Conservation (phyloP, 306 rosid genomes). For the Echinosophora koreensis region DNA sequence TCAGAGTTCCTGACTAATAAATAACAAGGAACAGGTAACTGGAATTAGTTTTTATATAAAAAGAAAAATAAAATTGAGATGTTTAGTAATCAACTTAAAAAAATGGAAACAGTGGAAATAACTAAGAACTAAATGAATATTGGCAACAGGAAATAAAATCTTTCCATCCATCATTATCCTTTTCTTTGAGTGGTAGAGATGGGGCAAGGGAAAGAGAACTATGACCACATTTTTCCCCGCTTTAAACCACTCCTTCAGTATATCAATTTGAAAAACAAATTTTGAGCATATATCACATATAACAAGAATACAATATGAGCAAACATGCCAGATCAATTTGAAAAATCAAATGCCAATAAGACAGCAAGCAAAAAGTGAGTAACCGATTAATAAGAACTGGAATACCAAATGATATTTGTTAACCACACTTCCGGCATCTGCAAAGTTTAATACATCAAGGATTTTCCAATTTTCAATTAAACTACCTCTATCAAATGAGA, state of each 20-base stretch:
- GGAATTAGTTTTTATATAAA: neutral
- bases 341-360: conserved; percentile 27
- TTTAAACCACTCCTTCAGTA: conserved; percentile 30
- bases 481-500: conserved; percentile 93
- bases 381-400: conserved; percentile 1
- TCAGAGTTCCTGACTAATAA: conserved; percentile 31
- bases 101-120: conserved; percentile 18
- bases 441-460: conserved; percentile 14
- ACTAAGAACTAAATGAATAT: conserved; percentile 25
- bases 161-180: conserved; percentile 7
- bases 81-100: conserved; percentile 8
- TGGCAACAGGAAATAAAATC: conserved; percentile 24
- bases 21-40: conserved; percentile 17
- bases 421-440: conserved; percentile 33
- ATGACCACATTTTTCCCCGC: neutral
- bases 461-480: conserved; percentile 36
- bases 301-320: conserved; percentile 31
- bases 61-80: conserved; percentile 27
- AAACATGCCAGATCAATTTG: conserved; percentile 16
- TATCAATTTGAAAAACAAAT: conserved; percentile 32
- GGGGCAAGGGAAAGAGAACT: conserved; percentile 31
- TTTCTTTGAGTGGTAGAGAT: neutral
- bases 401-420: conserved; percentile 17
- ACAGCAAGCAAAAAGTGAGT: neutral
- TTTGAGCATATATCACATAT: conserved; percentile 22